Evolutionary conservation across 305 asterid species (phyloP).

Genomic region (Solanum hybrid): DNA sequence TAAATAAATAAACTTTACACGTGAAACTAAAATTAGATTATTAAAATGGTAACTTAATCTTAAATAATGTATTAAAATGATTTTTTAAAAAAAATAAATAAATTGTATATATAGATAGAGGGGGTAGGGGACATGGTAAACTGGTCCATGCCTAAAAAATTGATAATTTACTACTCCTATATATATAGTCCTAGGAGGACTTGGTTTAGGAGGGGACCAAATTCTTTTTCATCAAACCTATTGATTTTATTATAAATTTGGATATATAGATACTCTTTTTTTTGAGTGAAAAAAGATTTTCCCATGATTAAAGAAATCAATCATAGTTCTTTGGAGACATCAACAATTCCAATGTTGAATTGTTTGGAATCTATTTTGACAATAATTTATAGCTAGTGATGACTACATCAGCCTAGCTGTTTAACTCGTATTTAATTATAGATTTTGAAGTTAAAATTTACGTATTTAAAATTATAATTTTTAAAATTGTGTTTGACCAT

Average conservation of each 20-base stretch:
- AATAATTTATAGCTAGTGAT: neutral
- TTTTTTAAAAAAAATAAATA: neutral
- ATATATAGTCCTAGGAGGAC: neutral
- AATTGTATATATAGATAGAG: neutral
- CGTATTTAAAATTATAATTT: neutral
- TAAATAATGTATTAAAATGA: neutral
- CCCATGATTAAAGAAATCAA: neutral
- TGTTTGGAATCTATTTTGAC: neutral
- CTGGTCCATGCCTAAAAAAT: slow-evolving; percentile 1
- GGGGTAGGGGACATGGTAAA: neutral
- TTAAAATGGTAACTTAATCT: neutral
- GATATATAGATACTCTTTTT: neutral
- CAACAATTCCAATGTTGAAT: neutral
- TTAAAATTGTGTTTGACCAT: neutral
- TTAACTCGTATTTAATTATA: neutral
- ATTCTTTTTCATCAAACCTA: neutral
- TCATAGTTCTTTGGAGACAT: neutral
- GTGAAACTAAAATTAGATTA: neutral
- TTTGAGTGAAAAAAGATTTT: neutral
- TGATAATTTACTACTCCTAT: slow-evolving; percentile 8
- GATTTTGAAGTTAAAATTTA: neutral
- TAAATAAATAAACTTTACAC: neutral
- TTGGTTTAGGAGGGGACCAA: neutral
- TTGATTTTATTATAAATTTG: neutral
- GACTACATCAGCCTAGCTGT: too few species aligned